phyloP scores from a whole-genome alignment of 2,329 filamentous ascomycete genomes.

The Aspergillus neotritici region DNA sequence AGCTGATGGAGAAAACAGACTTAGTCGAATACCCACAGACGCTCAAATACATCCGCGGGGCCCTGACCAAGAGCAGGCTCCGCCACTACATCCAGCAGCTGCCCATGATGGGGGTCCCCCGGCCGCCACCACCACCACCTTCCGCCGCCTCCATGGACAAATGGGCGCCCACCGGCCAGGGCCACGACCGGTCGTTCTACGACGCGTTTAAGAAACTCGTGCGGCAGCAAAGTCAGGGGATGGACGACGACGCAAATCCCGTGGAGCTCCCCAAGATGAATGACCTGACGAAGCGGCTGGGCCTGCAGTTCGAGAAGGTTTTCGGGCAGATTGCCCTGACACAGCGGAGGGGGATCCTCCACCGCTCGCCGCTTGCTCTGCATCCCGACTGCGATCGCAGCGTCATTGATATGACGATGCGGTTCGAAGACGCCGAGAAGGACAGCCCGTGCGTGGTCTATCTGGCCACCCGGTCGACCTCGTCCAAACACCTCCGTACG shows the following conservation, averaged over 20 bases:
- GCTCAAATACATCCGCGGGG: slow-evolving; percentile 69
- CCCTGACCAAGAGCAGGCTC: slow-evolving; percentile 62
- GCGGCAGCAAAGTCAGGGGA: slow-evolving; percentile 44
- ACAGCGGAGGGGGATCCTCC: slow-evolving; percentile 62
- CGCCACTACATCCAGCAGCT: slow-evolving; percentile 49
- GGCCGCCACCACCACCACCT: slow-evolving; percentile 7
- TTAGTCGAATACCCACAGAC: slow-evolving; percentile 68
- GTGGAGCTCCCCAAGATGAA: slow-evolving; percentile 57
- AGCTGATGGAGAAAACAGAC: slow-evolving; percentile 71
- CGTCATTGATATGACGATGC: slow-evolving; percentile 55
- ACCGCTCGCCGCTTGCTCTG: slow-evolving; percentile 52
- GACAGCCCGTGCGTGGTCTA: slow-evolving; percentile 28
- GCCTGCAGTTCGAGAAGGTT: slow-evolving; percentile 53
- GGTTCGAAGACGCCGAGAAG: slow-evolving; percentile 34
- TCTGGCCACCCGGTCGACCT: slow-evolving; percentile 28
- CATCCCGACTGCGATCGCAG: slow-evolving; percentile 34
- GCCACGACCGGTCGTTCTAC: slow-evolving; percentile 39
- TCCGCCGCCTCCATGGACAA: slow-evolving; percentile 39
- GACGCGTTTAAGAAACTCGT: slow-evolving; percentile 48
- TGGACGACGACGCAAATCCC: slow-evolving; percentile 40
- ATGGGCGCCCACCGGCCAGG: slow-evolving; percentile 35
- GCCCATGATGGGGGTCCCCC: slow-evolving; percentile 29
- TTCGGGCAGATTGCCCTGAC: slow-evolving; percentile 65
- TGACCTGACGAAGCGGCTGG: slow-evolving; percentile 57
- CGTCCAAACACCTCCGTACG: slow-evolving; percentile 31